Evolutionary conservation across 768 basidiomycete genomes (phyloP), one percentile per base, ranked within the genome.

Genomic region (Psilocybe tampanensis): DNA sequence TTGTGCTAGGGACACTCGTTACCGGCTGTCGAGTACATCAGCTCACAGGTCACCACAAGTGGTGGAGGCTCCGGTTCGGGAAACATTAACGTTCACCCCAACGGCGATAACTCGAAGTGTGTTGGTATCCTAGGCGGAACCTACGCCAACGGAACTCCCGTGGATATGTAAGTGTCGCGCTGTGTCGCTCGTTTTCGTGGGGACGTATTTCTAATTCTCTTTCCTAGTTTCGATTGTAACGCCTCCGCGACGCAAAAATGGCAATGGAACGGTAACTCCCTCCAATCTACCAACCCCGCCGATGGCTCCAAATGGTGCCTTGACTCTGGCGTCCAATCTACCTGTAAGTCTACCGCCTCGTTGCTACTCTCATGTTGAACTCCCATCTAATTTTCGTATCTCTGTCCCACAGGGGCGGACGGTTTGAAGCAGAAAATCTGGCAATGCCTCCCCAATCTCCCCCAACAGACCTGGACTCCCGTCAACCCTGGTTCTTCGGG

Each of bases 231-330:
- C 9, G 29, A 29, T 9, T 29, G 29, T 9, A 29, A 29, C 29
- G 29, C 29, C 29, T 5, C 54, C 8, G 33, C 48, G 12, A 26
- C 53, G 13, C 58, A 59, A 26, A 55, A 51, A 9, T 59, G 58
- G 58, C 41, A 44, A 44, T 53, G 43, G 29, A 53, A 53, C n/a
- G 52, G 52, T 11, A 53, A 45, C 22, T 26, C 53, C 22, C 8
- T 54, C 12, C 43, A 44, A 15, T 54, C 53, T 7, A 34, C 34
- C 44, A 54, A 54, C 44, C 44, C 59, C 15, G 26, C 34, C 11
- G 48, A 52, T 22, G 49, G 39, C n/a, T 50, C 49, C 24, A 43
- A 45, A 32, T 60, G 54, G 54, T 60, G 59, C 24, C 54, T 60
- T 15, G 59, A 60, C 29, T 54, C 59, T 8, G 59, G 59, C 32